Evolutionary conservation across 164 flowering plant genomes (phyloP).

Genomic region (Annona cherimola): DNA sequence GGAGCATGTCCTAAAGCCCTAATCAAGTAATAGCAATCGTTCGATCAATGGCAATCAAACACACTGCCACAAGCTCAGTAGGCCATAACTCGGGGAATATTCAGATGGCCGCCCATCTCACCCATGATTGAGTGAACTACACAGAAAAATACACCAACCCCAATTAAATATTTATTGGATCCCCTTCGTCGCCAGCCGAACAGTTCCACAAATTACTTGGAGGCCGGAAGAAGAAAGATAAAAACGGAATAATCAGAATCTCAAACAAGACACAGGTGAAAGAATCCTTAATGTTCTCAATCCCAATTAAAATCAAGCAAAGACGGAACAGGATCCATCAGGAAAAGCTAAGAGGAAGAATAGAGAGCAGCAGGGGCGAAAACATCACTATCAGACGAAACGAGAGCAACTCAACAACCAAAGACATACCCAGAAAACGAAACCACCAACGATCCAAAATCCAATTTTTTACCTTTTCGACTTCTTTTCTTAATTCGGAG

Average conservation of each 20-base stretch:
- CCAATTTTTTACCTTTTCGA: background rate
- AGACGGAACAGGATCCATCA: background rate
- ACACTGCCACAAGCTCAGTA: too few relatives aligned
- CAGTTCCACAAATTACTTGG: background rate
- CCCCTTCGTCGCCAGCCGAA: background rate
- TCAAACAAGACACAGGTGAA: background rate
- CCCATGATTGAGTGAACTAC: too few relatives aligned
- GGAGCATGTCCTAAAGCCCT: background rate
- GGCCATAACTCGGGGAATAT: too few relatives aligned
- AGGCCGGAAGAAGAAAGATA: background rate
- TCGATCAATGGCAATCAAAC: too few relatives aligned
- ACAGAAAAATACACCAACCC: background rate
- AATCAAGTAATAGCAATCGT: too few relatives aligned
- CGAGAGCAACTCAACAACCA: background rate
- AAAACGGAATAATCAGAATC: background rate
- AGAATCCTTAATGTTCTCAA: background rate
- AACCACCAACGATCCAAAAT: background rate
- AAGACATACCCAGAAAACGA: background rate
- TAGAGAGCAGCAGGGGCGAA: background rate
- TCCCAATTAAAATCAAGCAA: background rate
- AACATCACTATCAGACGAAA: background rate
- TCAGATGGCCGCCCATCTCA: too few relatives aligned
- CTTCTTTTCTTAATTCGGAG: background rate
- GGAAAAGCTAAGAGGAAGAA: background rate
- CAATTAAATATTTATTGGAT: background rate